Base-by-base conservation (phyloP, 2,329 filamentous ascomycete genomes). In the Aspergillus fumigatiaffinis region DNA sequence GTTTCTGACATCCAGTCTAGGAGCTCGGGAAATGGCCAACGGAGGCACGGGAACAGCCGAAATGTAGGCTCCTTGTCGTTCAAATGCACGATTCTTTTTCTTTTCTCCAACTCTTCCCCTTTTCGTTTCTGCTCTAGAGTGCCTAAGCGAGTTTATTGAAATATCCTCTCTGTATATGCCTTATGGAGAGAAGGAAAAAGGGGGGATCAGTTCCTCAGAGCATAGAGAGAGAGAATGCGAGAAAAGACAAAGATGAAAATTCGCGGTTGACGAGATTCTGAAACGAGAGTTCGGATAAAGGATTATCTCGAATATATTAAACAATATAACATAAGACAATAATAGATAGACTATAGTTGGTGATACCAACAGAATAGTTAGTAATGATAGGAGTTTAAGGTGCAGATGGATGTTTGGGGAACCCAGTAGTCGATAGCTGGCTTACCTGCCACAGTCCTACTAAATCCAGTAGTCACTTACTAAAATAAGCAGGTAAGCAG, bases 21-120 rank as follows among this genome's bases (percentile, higher is more conserved):
- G 50, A 54, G 46, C 53, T 53, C 51, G 44, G 42, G 41, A 55
- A 53, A 55, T 6, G 21, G 38, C 52, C 32, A 48, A 53, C 48
- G 41, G 53, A 14, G 52, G 32, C 48, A 21, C 51, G 54, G 35
- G 51, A 52, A 46, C 50, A 32, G 50, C 41, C 44, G 48, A 49
- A 50, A 28, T 26, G 47, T 14, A 7, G 21, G 10, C 44, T 23
- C 10, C 5, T 26, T 25, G 21, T 23, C 21, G 23, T 47, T 21
- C 44, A 4, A 47, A 47, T 47, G 44, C 21, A 23, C 44, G 32
- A 17, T 38, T 38, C 3, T 2, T 6, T 46, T 47, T n/a, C 6
- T 47, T 8, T 23, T 5, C 1, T 26, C 17, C 4, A 14, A 14
- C 12, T 38, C 44, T 23, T 23, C 42, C 42, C 41, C 21, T 47